Evolutionary conservation across 352 stramenopile species (phyloP), one percentile per base, ranked within the genome.

Genomic region (Globisporangium iwayamae): DNA sequence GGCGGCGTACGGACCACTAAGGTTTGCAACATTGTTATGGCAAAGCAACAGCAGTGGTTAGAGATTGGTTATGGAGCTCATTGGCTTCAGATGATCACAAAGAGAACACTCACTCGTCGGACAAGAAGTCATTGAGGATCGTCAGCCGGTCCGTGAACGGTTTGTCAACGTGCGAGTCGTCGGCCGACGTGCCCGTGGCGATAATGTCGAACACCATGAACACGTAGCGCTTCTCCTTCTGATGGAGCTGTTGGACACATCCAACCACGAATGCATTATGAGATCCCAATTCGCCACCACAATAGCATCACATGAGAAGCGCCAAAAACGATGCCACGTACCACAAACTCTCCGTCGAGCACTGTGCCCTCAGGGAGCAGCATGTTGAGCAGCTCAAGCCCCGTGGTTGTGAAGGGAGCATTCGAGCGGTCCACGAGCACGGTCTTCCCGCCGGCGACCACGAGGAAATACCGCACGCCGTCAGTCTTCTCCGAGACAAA

Each of bases 201-300:
- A 97, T 91, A 61, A 96, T 94, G 63, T 97, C 90, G 59, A 97
- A 97, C 5, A 77, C 87, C 74, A 97, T 95, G 55, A 96, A 97
- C 51, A 96, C 83, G 65, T 85, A 93, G 6, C 84, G 80, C 68
- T 90, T 90, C 18, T 90, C 79, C 34, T 87, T 90, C 43, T 91
- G 82, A 30, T 93, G 81, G 47, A 94, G 87, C 85, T 93, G 60
- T 48, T 25, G 16, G 18, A 48, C 43, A 48, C 2, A 22, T 48
- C n/a, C 9, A 70, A 3, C 45, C 58, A 16, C 53, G 69, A 57
- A 60, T 30, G 50, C 6, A 8, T 52, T 34, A 13, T 52, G 45
- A 20, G 55, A 20, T 32, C 6, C 18, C 60, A 63, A 3, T 25
- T 38, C 16, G 60, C 48, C 46, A 58, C 59, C 14, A 36, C 13